Conservation (phyloP, 805 yeast genomes). For the Scheffersomyces stipitis region DNA sequence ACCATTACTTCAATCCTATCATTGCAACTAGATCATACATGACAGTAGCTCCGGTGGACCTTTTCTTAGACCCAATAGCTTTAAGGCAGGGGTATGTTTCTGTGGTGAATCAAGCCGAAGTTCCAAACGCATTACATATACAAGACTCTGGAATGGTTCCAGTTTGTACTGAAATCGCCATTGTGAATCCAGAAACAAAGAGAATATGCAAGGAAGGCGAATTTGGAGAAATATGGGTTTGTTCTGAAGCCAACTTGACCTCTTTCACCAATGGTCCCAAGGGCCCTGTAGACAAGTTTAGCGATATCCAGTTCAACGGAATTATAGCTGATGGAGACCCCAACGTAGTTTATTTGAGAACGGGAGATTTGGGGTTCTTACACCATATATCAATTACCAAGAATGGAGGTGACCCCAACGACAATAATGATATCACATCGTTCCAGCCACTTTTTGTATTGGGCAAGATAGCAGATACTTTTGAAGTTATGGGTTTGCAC, state of each 20-base stretch:
- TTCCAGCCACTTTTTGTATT: slow-evolving; percentile 82
- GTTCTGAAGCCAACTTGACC: slow-evolving; percentile 77
- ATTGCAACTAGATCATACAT: slow-evolving; percentile 83
- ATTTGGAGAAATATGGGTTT: slow-evolving; percentile 96
- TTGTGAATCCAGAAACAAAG: slow-evolving; percentile 91
- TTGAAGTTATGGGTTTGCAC: slow-evolving; percentile 87
- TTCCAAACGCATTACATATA: slow-evolving; percentile 67
- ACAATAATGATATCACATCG: slow-evolving; percentile 24
- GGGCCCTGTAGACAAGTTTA: slow-evolving; percentile 52
- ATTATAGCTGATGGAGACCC: slow-evolving; percentile 63
- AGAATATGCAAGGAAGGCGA: slow-evolving; percentile 83
- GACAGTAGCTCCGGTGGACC: slow-evolving; percentile 82
- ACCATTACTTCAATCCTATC: slow-evolving; percentile 78
- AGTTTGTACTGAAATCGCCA: slow-evolving; percentile 88
- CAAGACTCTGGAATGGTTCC: slow-evolving; percentile 98
- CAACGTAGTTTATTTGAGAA: slow-evolving; percentile 64
- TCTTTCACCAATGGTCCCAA: slow-evolving; percentile 58
- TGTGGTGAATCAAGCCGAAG: slow-evolving; percentile 70
- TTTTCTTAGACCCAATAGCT: slow-evolving; percentile 84
- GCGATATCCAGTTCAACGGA: slow-evolving; percentile 55
- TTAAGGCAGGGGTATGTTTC: slow-evolving; percentile 86
- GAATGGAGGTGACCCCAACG: slow-evolving; percentile 23
- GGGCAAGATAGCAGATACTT: slow-evolving; percentile 82
- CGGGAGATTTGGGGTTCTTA: slow-evolving; percentile 93
- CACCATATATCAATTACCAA: slow-evolving; percentile 62